Conservation (phyloP, 176 grass and related monocot genomes). For the Raddia guianensis region DNA sequence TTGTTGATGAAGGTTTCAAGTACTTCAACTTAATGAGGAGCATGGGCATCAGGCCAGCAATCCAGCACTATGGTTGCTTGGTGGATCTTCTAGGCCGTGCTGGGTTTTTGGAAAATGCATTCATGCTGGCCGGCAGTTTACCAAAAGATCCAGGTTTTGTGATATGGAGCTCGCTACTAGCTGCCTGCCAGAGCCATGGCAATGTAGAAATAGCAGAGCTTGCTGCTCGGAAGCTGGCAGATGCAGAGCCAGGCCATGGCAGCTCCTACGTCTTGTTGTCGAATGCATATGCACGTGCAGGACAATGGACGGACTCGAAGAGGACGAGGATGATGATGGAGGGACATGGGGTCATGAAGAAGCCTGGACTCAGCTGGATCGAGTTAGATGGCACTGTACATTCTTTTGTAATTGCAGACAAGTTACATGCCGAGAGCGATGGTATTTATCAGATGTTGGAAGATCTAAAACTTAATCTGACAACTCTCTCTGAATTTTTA, state of each 20-base stretch:
- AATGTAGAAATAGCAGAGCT: slow-evolving; percentile 54
- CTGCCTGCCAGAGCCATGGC: slow-evolving; percentile 56
- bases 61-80: slow-evolving; percentile 62
- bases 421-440: slow-evolving; percentile 32
- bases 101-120: slow-evolving; percentile 49
- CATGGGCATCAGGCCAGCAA: slow-evolving; percentile 45
- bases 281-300: slow-evolving; percentile 46
- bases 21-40: slow-evolving; percentile 58
- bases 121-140: slow-evolving; percentile 39
- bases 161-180: slow-evolving; percentile 59
- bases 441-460: slow-evolving; percentile 56
- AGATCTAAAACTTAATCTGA: slow-evolving; percentile 52
- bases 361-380: slow-evolving; percentile 61
- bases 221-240: slow-evolving; percentile 40
- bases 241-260: slow-evolving; percentile 38
- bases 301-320: slow-evolving; percentile 56
- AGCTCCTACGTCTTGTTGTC: slow-evolving; percentile 57
- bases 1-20: slow-evolving; percentile 55
- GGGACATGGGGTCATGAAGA: slow-evolving; percentile 36
- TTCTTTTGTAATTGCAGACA: slow-evolving; percentile 55
- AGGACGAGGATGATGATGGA: slow-evolving; percentile 53
- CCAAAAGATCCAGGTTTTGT: slow-evolving; percentile 42
- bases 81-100: slow-evolving; percentile 59
- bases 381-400: slow-evolving; percentile 52
- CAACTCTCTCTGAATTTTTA: slow-evolving; percentile 25